A percentile compares a stretch with the other conserved stretches of the same genome.
phyloP scores from a whole-genome alignment of 129 eudicot genomes.

The Apium graveolens region DNA sequence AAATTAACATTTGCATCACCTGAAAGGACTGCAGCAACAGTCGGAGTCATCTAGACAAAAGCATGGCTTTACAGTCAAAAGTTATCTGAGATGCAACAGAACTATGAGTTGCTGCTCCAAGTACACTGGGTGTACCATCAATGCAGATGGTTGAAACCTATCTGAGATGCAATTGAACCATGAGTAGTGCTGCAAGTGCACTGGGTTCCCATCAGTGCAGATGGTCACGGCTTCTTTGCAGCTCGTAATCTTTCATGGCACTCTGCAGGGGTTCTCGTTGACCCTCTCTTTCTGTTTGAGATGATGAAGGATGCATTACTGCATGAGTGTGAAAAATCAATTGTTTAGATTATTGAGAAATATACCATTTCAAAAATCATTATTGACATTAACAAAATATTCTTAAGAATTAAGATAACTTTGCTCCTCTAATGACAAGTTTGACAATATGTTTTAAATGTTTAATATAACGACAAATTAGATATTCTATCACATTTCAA shows the following conservation, averaged over 20 bases:
- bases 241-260: background rate
- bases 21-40: background rate
- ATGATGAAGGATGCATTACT: conserved; percentile 1
- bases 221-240: conserved; percentile 1
- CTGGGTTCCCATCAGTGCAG: background rate
- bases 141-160: background rate
- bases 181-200: background rate
- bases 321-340: conserved; percentile 3
- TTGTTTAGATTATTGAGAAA: background rate
- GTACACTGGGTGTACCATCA: background rate
- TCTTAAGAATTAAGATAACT: background rate
- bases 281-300: background rate
- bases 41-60: background rate
- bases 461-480: background rate
- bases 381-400: background rate
- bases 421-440: background rate
- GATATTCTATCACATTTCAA: background rate
- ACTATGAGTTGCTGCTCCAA: background rate
- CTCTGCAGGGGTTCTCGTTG: conserved; percentile 2
- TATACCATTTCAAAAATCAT: background rate
- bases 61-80: background rate
- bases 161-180: background rate
- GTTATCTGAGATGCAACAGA: background rate
- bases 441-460: background rate
- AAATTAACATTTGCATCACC: background rate